phyloP scores from a whole-genome alignment of 129 eudicot genomes.

The Helichrysum umbraculigerum region DNA sequence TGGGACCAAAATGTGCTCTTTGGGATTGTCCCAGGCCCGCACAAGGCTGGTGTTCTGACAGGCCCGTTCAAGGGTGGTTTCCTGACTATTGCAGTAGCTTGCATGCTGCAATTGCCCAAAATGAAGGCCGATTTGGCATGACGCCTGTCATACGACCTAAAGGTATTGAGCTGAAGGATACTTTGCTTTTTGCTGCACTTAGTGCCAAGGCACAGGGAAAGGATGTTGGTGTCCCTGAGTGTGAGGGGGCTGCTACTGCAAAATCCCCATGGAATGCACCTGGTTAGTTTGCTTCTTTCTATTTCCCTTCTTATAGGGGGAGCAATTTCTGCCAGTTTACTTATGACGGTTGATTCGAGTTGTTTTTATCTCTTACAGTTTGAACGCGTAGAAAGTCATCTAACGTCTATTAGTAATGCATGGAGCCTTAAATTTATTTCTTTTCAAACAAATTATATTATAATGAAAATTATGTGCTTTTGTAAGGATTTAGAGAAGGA shows the following conservation, averaged over 20 bases:
- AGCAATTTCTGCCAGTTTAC: neutral
- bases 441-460: no score
- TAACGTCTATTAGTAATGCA: neutral
- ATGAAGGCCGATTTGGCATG: conserved; percentile 84
- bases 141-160: conserved; percentile 90
- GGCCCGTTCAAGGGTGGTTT: conserved; percentile 80
- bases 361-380: neutral
- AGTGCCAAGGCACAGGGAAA: conserved; percentile 83
- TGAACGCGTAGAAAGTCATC: neutral
- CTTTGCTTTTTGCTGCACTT: conserved; percentile 89
- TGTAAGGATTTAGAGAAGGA: neutral
- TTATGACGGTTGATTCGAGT: neutral
- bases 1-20: conserved; percentile 97
- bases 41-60: conserved; percentile 69
- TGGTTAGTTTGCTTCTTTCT: conserved; percentile 46
- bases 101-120: conserved; percentile 85
- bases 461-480: neutral
- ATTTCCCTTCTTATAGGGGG: neutral
- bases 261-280: conserved; percentile 99
- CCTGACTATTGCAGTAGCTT: conserved; percentile 80
- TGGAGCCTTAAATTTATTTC: neutral
- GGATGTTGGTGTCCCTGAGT: conserved; percentile 93
- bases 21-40: conserved; percentile 97
- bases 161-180: conserved; percentile 92
- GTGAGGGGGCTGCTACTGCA: conserved; percentile 98